Conservation (phyloP, 225 moss, liverwort and hornwort genomes). For the Sphagnum contortum region DNA sequence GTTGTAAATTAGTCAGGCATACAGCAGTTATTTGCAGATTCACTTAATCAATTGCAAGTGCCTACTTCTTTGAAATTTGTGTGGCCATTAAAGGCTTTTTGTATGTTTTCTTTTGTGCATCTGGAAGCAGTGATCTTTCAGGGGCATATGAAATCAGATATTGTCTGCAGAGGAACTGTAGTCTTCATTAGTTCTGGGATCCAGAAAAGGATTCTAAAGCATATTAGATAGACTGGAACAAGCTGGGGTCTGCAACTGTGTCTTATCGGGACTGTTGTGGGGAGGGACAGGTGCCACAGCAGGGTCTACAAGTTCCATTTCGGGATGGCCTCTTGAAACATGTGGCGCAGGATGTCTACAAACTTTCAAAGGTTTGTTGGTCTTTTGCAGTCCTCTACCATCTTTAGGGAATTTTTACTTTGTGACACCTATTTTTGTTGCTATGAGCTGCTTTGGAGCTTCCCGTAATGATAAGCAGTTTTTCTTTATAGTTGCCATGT, state of each 20-base stretch:
- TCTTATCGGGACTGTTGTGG: too few species aligned
- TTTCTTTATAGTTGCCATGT: background rate
- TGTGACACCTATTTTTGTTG: background rate
- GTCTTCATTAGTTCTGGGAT: too few species aligned
- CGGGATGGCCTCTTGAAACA: slow-evolving; percentile 85
- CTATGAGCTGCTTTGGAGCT: background rate
- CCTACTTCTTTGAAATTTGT: background rate
- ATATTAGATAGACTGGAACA: too few species aligned
- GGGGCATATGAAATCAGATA: too few species aligned
- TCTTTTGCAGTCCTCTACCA: background rate
- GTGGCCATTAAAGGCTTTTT: background rate
- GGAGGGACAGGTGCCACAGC: slow-evolving; percentile 52
- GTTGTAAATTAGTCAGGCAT: background rate
- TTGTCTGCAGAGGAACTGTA: too few species aligned
- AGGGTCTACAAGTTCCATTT: slow-evolving; percentile 76
- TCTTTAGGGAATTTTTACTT: background rate
- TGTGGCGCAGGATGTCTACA: slow-evolving; percentile 78
- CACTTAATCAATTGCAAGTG: too few species aligned
- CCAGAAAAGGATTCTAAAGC: too few species aligned
- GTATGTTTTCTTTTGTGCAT: background rate
- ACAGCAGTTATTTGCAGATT: too few species aligned
- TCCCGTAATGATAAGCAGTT: background rate
- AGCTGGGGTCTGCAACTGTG: too few species aligned
- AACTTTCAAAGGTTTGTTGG: slow-evolving; percentile 57
- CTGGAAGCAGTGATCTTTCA: too few species aligned